Conservation (phyloP, 495 filamentous ascomycete genomes). For the Tuber microsphaerosporum region DNA sequence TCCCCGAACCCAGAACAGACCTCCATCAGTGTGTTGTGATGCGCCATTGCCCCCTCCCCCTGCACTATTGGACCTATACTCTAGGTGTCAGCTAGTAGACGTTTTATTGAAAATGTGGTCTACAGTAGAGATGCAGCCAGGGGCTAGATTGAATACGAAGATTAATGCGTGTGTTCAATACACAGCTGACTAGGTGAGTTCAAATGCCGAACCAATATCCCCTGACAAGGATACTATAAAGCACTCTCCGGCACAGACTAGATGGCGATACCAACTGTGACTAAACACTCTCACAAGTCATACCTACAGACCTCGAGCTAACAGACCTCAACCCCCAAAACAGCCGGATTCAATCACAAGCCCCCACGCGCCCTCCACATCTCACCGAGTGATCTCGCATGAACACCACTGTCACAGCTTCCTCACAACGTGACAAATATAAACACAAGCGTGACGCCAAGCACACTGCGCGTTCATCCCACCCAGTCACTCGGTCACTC, state of each 20-base stretch:
- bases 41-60: not conserved
- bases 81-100: not conserved
- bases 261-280: not conserved
- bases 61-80: not conserved
- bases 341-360: not conserved
- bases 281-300: not conserved
- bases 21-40: not conserved
- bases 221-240: not conserved
- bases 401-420: not conserved
- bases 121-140: not conserved
- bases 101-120: not conserved
- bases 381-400: not conserved
- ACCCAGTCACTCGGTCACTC: not conserved
- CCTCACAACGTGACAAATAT: not conserved
- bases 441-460: not conserved
- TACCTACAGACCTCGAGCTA: not conserved
- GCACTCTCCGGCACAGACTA: not conserved
- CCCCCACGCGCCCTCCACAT: not conserved
- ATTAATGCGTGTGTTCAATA: not conserved
- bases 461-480: not conserved
- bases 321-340: not conserved
- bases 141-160: not conserved
- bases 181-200: not conserved
- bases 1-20: not conserved
- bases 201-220: not conserved